These are phyloP conservation scores for Marasmius sp. DNA, from an alignment of 1,284 basidiomycete genomes.

Conservation along the genomic window DNA sequence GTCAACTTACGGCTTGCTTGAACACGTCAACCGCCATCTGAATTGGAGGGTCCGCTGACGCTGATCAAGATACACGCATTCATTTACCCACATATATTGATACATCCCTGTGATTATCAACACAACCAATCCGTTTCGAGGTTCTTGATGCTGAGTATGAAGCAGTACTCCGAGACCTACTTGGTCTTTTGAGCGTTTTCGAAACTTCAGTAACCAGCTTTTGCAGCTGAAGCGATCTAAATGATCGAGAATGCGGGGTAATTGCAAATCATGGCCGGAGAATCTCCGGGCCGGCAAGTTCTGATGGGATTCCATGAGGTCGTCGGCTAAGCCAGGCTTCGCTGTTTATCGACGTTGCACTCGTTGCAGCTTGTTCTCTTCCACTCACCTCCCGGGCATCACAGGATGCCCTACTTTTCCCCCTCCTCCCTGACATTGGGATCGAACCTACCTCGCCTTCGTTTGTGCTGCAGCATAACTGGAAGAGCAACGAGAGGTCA, in stretches of 20 bases:
- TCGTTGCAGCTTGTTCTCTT: neutral
- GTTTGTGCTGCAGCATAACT: neutral
- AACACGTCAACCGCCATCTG: too few species aligned
- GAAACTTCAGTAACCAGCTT: too few species aligned
- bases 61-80: too few species aligned
- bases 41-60: too few species aligned
- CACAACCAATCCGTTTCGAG: too few species aligned
- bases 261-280: neutral
- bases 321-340: neutral
- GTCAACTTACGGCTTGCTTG: too few species aligned
- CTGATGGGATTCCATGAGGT: neutral
- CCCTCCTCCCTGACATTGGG: constrained; percentile 24
- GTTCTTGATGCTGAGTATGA: too few species aligned
- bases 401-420: constrained; percentile 32
- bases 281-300: neutral
- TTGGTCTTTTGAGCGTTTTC: too few species aligned
- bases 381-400: neutral
- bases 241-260: neutral
- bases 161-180: too few species aligned
- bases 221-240: too few species aligned
- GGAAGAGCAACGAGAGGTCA: neutral
- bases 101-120: too few species aligned
- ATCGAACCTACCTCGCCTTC: constrained; percentile 15
- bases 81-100: too few species aligned
- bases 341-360: neutral